Evolutionary conservation across 257 asterid genomes (phyloP), one percentile per base, ranked within the genome.

Genomic region (Solanum dulcamara): DNA sequence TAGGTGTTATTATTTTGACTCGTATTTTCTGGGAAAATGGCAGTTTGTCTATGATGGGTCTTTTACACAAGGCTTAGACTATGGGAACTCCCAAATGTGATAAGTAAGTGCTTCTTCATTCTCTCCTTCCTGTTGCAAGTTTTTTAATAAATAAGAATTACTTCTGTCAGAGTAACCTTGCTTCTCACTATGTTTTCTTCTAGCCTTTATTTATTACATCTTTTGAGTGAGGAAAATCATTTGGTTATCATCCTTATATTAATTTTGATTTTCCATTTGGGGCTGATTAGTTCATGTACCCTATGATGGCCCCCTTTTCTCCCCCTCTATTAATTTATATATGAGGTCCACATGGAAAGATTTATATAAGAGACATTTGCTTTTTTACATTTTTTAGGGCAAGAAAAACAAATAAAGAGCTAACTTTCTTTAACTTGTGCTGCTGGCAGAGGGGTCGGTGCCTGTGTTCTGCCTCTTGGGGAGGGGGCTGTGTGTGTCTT

Each of bases 41-140:
- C 91, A 93, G 96, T 92, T 89, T 85, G 92, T 88, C 85, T 93
- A 90, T 85, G 93, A 91, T 87, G 92, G 89, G 55, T 85, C 93
- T 81, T 93, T 87, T 75, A 28, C 91, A 26, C 93, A 91, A 86
- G 91, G 91, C 89, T 85, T 90, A 40, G 84, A 84, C 89, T 92
- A 89, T 87, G 88, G 92, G 79, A 89, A 90, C 90, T 90, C 92
- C 85, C 93, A 92, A 75, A 88, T 90, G 64, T 57, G 92, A 91
- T 83, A 81, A 89, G 96, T 90, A 70, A 89, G 93, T 90, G 83
- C 77, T 89, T 64, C 85, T 71, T 48, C 62, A 10, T 79, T 79
- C 44, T 17, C 42, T 48, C 38, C 60, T 60, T 75, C 82, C 7
- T 44, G 38, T 44, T 75, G 82, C 5, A 15, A 14, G 33, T 75